A percentile compares a stretch with the other conserved stretches of the same genome.
Conservation (phyloP, 2,329 filamentous ascomycete species). For the Stemphylium beticola region DNA sequence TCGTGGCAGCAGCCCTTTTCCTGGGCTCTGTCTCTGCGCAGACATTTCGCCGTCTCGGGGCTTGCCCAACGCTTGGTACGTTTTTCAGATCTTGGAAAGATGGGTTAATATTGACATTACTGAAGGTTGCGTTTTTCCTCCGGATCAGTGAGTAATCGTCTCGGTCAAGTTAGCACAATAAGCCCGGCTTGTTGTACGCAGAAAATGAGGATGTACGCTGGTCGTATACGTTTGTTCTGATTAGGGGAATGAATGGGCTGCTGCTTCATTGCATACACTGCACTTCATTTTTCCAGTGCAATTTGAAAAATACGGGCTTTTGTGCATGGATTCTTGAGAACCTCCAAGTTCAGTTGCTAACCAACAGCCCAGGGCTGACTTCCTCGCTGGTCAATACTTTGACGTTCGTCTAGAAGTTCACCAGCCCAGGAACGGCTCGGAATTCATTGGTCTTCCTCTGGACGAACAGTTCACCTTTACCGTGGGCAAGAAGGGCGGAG, state of each 20-base stretch:
- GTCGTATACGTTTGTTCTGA: too few species aligned
- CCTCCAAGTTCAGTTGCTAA: constrained; percentile 8
- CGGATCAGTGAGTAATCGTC: constrained; percentile 57
- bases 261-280: too few species aligned
- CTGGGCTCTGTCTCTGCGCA: constrained; percentile 51
- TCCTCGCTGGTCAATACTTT: constrained; percentile 82
- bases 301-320: not conserved
- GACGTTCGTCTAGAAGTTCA: constrained; percentile 85
- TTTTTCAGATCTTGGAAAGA: not conserved
- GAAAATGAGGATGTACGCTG: too few species aligned
- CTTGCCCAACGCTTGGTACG: constrained; percentile 61
- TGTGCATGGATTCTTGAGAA: too few species aligned
- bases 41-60: constrained; percentile 62
- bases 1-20: constrained; percentile 38
- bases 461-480: constrained; percentile 79
- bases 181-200: too few species aligned
- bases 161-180: not conserved
- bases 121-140: constrained; percentile 60
- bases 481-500: constrained; percentile 67
- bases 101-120: constrained; percentile 18
- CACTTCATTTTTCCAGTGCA: too few species aligned
- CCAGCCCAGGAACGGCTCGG: constrained; percentile 79
- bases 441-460: constrained; percentile 72
- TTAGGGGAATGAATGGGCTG: too few species aligned
- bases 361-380: constrained; percentile 65